A percentile compares a stretch with the other conserved stretches of the same genome.
These are phyloP conservation scores for Cystobasidium slooffiae DNA, from an alignment of 1,284 basidiomycete species.

Conservation along the genomic window DNA sequence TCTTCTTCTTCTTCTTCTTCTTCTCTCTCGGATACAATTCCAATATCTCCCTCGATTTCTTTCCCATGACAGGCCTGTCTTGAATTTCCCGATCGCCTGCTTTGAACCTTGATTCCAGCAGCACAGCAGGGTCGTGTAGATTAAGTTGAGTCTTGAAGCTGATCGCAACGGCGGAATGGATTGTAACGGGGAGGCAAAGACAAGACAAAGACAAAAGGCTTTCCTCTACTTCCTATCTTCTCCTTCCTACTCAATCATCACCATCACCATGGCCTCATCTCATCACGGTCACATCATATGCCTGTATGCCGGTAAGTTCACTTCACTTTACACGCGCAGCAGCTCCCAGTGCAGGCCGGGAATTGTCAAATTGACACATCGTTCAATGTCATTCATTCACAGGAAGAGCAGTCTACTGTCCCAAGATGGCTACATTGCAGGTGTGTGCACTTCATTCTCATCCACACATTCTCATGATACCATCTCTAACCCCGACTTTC, in stretches of 20 bases:
- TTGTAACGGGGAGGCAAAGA: too few species aligned
- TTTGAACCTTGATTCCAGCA: not conserved
- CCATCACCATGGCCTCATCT: not conserved
- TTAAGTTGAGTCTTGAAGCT: not conserved
- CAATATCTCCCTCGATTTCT: too few species aligned
- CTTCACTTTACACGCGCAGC: not conserved
- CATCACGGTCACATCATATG: conserved; percentile 41
- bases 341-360: not conserved
- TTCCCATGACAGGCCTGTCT: not conserved
- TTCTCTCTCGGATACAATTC: not conserved
- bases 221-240: not conserved
- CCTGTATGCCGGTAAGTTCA: conserved; percentile 37
- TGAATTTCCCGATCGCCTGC: not conserved
- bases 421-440: conserved; percentile 29
- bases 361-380: not conserved
- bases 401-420: conserved; percentile 42
- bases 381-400: not conserved
- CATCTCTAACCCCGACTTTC: not conserved
- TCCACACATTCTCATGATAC: too few species aligned
- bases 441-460: conserved; percentile 10
- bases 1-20: too few species aligned
- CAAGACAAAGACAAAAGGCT: not conserved
- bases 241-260: not conserved
- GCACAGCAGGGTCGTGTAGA: not conserved
- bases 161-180: too few species aligned